Base-by-base conservation (phyloP, 2,329 filamentous ascomycete genomes). In the Bertia moriformis region DNA sequence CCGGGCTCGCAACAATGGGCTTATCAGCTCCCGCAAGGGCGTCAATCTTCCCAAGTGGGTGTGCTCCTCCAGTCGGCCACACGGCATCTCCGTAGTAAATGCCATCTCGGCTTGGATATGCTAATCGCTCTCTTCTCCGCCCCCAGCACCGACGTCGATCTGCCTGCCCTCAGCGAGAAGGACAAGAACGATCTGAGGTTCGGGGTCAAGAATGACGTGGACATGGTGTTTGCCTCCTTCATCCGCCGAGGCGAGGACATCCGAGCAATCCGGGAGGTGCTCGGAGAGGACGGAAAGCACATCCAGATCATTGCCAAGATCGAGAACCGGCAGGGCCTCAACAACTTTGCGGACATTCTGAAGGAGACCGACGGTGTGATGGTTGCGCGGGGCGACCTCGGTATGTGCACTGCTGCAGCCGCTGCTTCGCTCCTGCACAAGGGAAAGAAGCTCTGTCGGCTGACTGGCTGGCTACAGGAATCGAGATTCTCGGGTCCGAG, bases 221-320 rank as follows among this genome's bases (percentile, higher is more conserved):
- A 98, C 66, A 98, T 98, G 91, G 71, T 98, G 53, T 98, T 98
- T 58, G 91, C 91, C 45, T 95, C 88, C 1, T 98, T 98, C 62
- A 98, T 98, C 63, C 89, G 91, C 52, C 83, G 83, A 44, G 89
- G 83, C 43, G 81, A 87, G 58, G 91, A 98, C 61, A 94, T 98
- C 69, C 75, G 71, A 50, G 78, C 88, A 54, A 98, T 98, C 61
- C 89, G 91, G 49, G 73, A 82, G 48, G 82, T 96, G 45, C 78
- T 98, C 39, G 91, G 91, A 45, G 74, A 86, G 56, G 83, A 93
- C 35, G 91, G 91, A 63, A 86, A 83, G 67, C 80, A 93, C 62
- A 95, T 98, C 55, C 89, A 98, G 71, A 94, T 98, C 67, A 96
- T 98, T 60, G 83, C 91, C 74, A 98, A 98, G 82, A 94, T 98